A percentile compares a stretch with the other conserved stretches of the same genome.
These are phyloP conservation scores for Gautieria morchelliformis DNA, from an alignment of 768 basidiomycete genomes.

Conservation along the genomic window DNA sequence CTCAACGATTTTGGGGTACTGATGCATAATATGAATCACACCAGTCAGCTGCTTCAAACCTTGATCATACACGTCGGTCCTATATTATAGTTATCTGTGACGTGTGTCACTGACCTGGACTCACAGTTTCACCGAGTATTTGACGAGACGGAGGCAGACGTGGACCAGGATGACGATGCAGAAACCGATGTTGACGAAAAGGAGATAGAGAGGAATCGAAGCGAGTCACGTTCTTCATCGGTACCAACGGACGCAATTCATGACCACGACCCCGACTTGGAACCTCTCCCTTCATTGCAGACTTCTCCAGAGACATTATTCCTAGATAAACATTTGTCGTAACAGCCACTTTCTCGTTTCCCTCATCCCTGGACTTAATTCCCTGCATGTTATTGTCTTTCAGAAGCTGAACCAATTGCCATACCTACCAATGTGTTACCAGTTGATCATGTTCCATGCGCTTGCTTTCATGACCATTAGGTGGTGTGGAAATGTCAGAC, in stretches of 20 bases:
- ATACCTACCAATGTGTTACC: constrained; percentile 1
- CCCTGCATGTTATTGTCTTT: neutral
- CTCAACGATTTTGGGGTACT: constrained; percentile 72
- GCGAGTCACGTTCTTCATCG: constrained; percentile 1
- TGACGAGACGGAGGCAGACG: constrained; percentile 45
- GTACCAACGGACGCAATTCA: constrained; percentile 11
- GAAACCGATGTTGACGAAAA: constrained; percentile 2
- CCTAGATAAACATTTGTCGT: neutral
- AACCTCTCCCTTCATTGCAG: neutral
- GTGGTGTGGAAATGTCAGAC: neutral
- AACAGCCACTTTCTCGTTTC: neutral
- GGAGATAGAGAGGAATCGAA: neutral
- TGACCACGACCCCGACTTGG: constrained; percentile 8
- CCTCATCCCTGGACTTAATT: neutral
- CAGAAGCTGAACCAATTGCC: neutral
- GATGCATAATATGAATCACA: constrained; percentile 69
- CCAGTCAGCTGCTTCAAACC: constrained; percentile 66
- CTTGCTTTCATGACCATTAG: neutral
- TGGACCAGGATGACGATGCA: constrained; percentile 31
- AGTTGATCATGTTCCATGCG: neutral
- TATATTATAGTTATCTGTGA: neutral
- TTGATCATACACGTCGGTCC: constrained; percentile 64
- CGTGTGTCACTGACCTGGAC: constrained; percentile 3
- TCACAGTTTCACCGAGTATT: constrained; percentile 47
- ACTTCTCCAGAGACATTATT: constrained; percentile 1